Evolutionary conservation across 176 grass and related monocot genomes (phyloP).

Genomic region (Urochloa ruziziensis): DNA sequence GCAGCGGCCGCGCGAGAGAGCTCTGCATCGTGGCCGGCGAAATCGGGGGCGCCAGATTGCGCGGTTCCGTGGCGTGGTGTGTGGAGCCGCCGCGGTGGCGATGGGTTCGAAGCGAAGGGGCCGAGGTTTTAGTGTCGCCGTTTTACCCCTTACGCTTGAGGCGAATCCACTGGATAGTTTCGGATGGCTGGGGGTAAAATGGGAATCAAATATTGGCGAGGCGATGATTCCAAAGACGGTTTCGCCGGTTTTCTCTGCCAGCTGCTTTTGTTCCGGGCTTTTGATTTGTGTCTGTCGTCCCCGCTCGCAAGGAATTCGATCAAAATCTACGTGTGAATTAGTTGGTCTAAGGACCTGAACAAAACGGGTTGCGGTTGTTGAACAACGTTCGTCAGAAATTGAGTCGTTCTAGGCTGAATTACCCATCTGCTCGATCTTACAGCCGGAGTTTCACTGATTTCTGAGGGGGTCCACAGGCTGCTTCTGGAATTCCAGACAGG

Average conservation of each 20-base stretch:
- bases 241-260: background rate
- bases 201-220: background rate
- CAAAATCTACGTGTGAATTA: background rate
- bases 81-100: background rate
- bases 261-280: background rate
- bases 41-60: slow-evolving; percentile 18
- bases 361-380: background rate
- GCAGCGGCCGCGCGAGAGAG: slow-evolving; percentile 31
- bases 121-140: background rate
- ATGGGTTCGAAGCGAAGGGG: slow-evolving; percentile 15
- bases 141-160: background rate
- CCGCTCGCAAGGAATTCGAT: background rate
- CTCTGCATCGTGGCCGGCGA: slow-evolving; percentile 35
- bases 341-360: background rate
- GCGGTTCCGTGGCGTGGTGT: background rate
- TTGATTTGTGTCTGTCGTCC: too few species aligned
- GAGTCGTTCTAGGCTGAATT: background rate
- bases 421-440: background rate
- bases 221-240: slow-evolving; percentile 34
- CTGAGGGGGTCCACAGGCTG: background rate
- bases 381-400: background rate
- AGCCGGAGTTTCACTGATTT: background rate
- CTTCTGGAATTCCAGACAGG: background rate
- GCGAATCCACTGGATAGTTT: background rate
- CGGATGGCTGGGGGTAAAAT: background rate